A percentile compares a stretch with the other conserved stretches of the same genome.
phyloP scores from a whole-genome alignment of 1,139 yeast species.

The Lodderomyces oxycetoniae region DNA sequence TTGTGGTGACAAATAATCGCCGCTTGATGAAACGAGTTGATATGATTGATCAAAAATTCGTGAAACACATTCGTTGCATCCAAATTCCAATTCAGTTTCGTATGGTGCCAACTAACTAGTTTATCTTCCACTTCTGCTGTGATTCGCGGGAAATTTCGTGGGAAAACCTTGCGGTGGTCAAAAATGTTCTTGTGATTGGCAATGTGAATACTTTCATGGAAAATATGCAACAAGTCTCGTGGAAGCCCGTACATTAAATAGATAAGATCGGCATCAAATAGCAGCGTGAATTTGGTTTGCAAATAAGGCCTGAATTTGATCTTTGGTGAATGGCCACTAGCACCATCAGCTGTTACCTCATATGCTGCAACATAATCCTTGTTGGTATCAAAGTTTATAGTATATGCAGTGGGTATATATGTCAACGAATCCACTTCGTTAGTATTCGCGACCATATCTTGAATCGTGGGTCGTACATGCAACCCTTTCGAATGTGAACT shows the following conservation, averaged over 20 bases:
- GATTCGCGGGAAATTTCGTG: conserved; percentile 51
- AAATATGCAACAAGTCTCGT: conserved; percentile 36
- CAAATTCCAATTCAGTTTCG: conserved; percentile 34
- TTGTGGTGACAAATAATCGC: conserved; percentile 42
- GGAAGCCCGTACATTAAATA: conserved; percentile 50
- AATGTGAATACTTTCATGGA: conserved; percentile 42
- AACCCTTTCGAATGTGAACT: background rate
- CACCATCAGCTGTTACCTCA: conserved; percentile 3
- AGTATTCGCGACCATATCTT: conserved; percentile 16
- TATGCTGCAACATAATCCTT: conserved; percentile 6
- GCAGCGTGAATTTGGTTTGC: conserved; percentile 7
- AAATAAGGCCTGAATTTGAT: conserved; percentile 4
- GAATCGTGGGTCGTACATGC: conserved; percentile 16
- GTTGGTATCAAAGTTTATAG: conserved; percentile 21
- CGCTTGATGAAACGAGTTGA: conserved; percentile 39
- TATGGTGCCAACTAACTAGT: conserved; percentile 40
- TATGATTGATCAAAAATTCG: conserved; percentile 33
- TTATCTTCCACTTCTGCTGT: conserved; percentile 54
- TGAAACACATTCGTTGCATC: conserved; percentile 26
- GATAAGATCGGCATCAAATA: conserved; percentile 20
- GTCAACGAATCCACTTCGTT: background rate
- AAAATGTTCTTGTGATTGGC: conserved; percentile 53
- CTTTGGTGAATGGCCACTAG: background rate
- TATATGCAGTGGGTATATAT: conserved; percentile 22
- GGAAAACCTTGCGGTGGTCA: conserved; percentile 38